phyloP scores from a whole-genome alignment of 2,329 filamentous ascomycete genomes.

The Epichloe gansuensis region DNA sequence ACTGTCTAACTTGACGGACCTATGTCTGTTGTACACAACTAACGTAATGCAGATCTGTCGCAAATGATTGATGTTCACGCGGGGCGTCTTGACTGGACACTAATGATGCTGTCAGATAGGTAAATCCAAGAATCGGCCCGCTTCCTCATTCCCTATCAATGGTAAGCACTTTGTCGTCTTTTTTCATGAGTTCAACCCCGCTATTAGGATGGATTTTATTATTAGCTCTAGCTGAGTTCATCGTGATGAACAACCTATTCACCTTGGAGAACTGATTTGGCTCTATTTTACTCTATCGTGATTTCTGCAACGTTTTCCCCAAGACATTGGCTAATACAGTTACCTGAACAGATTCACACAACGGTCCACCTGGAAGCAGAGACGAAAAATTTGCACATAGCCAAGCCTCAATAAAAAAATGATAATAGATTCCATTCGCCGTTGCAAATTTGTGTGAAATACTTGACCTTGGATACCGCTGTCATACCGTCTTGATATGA shows the following conservation, averaged over 20 bases:
- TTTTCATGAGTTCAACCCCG: constrained; percentile 3
- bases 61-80: background rate
- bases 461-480: background rate
- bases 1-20: no score
- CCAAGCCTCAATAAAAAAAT: background rate
- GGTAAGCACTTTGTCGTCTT: background rate
- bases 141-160: background rate
- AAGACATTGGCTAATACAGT: background rate
- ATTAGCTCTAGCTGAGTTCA: constrained; percentile 41
- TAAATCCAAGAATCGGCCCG: background rate
- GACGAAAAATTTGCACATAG: background rate
- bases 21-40: background rate
- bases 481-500: background rate
- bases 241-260: constrained; percentile 41
- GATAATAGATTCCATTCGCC: background rate
- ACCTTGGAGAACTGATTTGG: constrained; percentile 51
- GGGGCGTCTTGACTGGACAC: constrained; percentile 2
- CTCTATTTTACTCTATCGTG: constrained; percentile 2
- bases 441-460: background rate
- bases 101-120: background rate
- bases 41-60: background rate
- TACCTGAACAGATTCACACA: background rate
- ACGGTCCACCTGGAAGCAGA: no score
- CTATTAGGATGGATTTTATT: constrained; percentile 38
- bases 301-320: background rate